Conservation (phyloP, 306 rosid species). For the Gastrolobium bilobum region DNA sequence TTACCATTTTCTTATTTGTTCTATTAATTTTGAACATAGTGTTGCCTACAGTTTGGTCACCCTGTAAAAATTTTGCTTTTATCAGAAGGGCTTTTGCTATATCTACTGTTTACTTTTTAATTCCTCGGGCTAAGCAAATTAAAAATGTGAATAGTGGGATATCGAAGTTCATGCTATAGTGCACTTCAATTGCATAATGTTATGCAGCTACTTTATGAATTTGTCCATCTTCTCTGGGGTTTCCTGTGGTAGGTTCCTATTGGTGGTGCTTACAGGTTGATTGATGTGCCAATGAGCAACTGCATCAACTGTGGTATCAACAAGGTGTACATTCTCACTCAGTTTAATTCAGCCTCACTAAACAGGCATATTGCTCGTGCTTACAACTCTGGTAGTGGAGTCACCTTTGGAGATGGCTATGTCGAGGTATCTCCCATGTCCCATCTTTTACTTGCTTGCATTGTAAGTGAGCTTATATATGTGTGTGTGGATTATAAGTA, state of each 20-base stretch:
- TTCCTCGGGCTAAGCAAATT: neutral
- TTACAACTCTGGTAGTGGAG: conserved; percentile 78
- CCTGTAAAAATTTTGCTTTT: conserved; percentile 2
- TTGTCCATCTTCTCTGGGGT: conserved; percentile 32
- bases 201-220: conserved; percentile 8
- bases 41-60: neutral
- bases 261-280: conserved; percentile 91
- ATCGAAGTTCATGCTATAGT: neutral
- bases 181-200: conserved; percentile 3
- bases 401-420: conserved; percentile 86
- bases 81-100: neutral
- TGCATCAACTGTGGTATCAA: conserved; percentile 97
- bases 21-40: neutral
- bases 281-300: conserved; percentile 98
- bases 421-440: conserved; percentile 69
- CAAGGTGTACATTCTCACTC: conserved; percentile 94
- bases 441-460: conserved; percentile 35
- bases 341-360: conserved; percentile 93
- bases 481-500: conserved; percentile 16
- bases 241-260: conserved; percentile 72
- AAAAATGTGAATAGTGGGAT: neutral
- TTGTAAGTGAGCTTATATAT: conserved; percentile 4
- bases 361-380: conserved; percentile 93
- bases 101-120: neutral
- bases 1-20: conserved; percentile 6